Base-by-base conservation (phyloP, 1,284 basidiomycete species). In the Austroboletus niveus region DNA sequence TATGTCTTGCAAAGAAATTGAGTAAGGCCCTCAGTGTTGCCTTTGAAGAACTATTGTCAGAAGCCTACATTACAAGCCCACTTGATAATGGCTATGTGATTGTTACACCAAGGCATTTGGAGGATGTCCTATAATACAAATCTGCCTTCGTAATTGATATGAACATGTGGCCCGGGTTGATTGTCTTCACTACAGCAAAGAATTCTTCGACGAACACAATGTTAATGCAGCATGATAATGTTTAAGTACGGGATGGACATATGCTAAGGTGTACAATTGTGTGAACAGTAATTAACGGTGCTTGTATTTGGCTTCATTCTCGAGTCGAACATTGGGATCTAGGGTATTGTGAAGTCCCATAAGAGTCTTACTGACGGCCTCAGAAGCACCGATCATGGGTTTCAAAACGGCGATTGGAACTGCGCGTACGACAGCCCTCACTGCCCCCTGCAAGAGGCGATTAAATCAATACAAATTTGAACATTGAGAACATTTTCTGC, bases 391-490 rank as follows among this genome's bases (percentile, higher is more conserved):
- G 52, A 97, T 96, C 88, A 97, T 96, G 0, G 95, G 94, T 62
- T 92, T 93, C 59, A 99, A 72, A 4, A 99, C 92, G 0, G 96
- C 96, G 54, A 99, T 96, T 0, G 96, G 96, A 17, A 99, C 93
- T 22, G 96, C 96, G 42, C 94, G 85, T 47, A 98, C 89, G 15
- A 99, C 94, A 20, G 95, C 90, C 51, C 86, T 87, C 42, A 95
- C 87, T 39, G 94, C 85, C 2, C 94, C 94, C 92, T 96, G 62
- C 1, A 27, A 56, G 52, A 55, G 8, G 31, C 31, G 24, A 24
- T 45, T 15, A 38, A n/a, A 20, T 34, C 11, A 14, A 29, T 42
- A 15, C 11, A 40, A 49, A 24, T 41, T 34, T 31, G 8, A n/a
- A 40, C 36, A 43, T 46, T 41, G 36, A 36, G 40, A 38, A 8